Evolutionary conservation across 805 yeast species (phyloP).

Genomic region (Blastobotrys robertii): DNA sequence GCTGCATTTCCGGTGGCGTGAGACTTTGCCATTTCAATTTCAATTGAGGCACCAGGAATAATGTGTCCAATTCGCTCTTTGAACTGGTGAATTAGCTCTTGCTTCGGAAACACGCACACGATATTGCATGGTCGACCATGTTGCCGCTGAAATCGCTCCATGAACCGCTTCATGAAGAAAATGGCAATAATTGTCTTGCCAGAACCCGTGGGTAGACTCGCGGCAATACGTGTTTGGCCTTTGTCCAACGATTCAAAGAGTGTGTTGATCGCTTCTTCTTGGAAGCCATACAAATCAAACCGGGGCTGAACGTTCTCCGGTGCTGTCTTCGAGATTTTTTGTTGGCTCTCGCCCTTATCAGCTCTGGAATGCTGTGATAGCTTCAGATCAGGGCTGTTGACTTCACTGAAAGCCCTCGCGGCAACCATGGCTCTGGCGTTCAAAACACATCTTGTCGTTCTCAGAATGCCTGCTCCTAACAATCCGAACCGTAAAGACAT

Average conservation of each 20-base stretch:
- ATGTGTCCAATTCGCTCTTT: conserved; percentile 35
- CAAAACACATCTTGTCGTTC: no score
- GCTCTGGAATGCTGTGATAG: no score
- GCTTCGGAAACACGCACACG: conserved; percentile 69
- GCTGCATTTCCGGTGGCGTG: conserved; percentile 47
- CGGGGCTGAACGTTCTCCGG: no score
- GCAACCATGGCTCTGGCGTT: no score
- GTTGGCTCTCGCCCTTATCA: no score
- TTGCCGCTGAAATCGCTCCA: conserved; percentile 25
- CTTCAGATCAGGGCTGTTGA: no score
- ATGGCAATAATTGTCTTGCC: conserved; percentile 58
- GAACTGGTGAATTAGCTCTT: conserved; percentile 71
- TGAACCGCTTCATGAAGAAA: conserved; percentile 18
- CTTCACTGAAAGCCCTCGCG: no score
- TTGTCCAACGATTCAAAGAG: conserved; percentile 40
- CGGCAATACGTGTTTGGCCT: conserved; percentile 56
- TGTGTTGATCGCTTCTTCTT: conserved; percentile 53
- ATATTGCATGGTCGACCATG: conserved; percentile 27
- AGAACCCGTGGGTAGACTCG: conserved; percentile 87
- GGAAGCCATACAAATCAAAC: conserved; percentile 44
- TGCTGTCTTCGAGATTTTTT: no score
- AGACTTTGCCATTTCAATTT: conserved; percentile 58
- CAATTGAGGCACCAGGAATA: conserved; percentile 45
- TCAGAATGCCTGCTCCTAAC: no score
- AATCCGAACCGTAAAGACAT: no score